Conservation (phyloP, 306 rosid genomes). For the Clitoria ternatea region DNA sequence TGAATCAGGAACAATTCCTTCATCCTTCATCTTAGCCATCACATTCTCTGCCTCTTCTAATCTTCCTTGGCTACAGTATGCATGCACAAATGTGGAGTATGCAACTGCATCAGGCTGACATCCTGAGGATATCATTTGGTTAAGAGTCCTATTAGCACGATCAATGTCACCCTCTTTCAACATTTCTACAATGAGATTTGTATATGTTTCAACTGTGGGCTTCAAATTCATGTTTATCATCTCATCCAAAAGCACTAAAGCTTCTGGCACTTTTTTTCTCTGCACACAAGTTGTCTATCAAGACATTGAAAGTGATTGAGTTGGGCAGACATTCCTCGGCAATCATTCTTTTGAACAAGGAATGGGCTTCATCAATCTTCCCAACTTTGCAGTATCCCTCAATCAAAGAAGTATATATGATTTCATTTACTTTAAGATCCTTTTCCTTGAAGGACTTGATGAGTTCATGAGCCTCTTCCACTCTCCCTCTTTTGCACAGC, state of each 20-base stretch:
- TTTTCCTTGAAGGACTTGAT: constrained; percentile 44
- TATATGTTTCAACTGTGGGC: constrained; percentile 52
- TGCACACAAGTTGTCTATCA: constrained; percentile 53
- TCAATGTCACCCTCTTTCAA: constrained; percentile 56
- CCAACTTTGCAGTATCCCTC: constrained; percentile 66
- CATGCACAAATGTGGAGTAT: constrained; percentile 56
- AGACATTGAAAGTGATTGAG: constrained; percentile 51
- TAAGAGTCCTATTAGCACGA: constrained; percentile 33
- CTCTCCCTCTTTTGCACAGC: constrained; percentile 55
- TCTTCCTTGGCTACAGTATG: constrained; percentile 52
- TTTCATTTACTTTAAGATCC: constrained; percentile 51
- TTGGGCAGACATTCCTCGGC: constrained; percentile 54
- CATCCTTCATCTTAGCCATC: constrained; percentile 47
- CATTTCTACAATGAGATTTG: constrained; percentile 45
- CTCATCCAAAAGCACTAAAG: constrained; percentile 43
- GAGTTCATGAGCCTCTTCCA: constrained; percentile 54
- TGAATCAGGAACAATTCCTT: constrained; percentile 52
- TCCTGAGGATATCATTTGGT: constrained; percentile 45
- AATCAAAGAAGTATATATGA: constrained; percentile 58
- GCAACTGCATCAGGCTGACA: constrained; percentile 50
- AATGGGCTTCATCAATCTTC: constrained; percentile 42
- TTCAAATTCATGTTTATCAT: constrained; percentile 47
- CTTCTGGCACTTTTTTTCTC: constrained; percentile 47
- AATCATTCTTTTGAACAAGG: constrained; percentile 54
- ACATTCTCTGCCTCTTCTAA: constrained; percentile 57